Evolutionary conservation across 1,139 yeast genomes (phyloP).

Genomic region (Hansenula lynferdii): DNA sequence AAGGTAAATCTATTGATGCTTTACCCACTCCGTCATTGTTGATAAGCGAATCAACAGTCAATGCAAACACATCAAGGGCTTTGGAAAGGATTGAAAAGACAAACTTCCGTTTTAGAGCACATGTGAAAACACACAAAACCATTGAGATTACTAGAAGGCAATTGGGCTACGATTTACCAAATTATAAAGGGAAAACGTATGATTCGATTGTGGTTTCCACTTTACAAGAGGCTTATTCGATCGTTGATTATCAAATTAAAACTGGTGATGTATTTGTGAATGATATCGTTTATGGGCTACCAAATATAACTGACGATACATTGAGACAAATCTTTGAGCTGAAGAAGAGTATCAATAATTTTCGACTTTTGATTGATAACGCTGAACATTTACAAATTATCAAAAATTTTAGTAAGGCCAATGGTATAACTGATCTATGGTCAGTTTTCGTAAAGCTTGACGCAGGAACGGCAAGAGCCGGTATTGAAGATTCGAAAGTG

Average conservation of each 20-base stretch:
- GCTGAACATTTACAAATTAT: constrained; percentile 49
- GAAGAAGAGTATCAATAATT: constrained; percentile 33
- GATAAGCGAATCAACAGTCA: constrained; percentile 34
- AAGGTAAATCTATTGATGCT: constrained; percentile 26
- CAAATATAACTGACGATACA: constrained; percentile 50
- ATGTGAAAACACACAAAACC: constrained; percentile 72
- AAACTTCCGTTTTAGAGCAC: constrained; percentile 47
- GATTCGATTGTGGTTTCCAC: constrained; percentile 67
- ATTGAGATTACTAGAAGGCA: constrained; percentile 42
- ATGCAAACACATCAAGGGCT: constrained; percentile 37
- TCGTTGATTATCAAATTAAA: constrained; percentile 37
- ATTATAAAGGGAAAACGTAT: constrained; percentile 30
- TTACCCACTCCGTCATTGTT: constrained; percentile 56
- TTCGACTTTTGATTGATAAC: constrained; percentile 61
- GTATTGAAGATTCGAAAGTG: constrained; percentile 36
- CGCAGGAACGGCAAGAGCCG: constrained; percentile 64
- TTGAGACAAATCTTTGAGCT: constrained; percentile 47
- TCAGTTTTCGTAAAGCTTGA: constrained; percentile 53
- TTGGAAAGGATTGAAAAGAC: constrained; percentile 22
- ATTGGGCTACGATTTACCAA: constrained; percentile 39
- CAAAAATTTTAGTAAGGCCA: constrained; percentile 28
- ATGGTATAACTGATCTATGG: constrained; percentile 37
- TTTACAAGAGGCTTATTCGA: constrained; percentile 57
- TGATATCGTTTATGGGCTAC: constrained; percentile 68
- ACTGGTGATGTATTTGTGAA: constrained; percentile 38